Evolutionary conservation across 2,329 filamentous ascomycete genomes (phyloP).

Genomic region (Xylaria digitata): DNA sequence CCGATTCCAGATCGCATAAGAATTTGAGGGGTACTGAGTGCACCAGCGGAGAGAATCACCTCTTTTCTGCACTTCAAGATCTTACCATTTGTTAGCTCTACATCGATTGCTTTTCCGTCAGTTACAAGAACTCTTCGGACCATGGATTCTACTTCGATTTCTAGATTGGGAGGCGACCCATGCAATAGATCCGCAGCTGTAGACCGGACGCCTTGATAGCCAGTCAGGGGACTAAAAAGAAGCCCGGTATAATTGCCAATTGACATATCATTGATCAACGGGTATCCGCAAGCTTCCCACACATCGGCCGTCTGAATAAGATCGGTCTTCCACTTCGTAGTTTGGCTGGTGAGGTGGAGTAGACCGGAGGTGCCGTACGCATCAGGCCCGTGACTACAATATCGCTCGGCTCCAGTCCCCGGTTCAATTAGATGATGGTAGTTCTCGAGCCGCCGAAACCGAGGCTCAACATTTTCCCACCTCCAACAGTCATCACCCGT

Average conservation of each 20-base stretch:
- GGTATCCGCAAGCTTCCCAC: neutral
- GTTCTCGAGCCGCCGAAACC: slow-evolving; percentile 4
- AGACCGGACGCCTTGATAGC: neutral
- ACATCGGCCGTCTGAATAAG: neutral
- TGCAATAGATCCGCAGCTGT: neutral
- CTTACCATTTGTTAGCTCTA: neutral
- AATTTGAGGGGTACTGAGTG: neutral
- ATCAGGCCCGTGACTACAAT: neutral
- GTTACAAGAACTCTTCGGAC: neutral
- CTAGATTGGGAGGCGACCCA: neutral
- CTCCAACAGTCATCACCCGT: neutral
- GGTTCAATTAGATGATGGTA: neutral
- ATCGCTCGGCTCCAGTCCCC: neutral
- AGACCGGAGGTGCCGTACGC: neutral
- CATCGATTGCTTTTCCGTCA: neutral
- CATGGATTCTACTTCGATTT: neutral
- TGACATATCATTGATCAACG: neutral
- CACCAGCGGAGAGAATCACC: neutral
- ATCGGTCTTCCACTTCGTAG: neutral
- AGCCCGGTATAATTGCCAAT: neutral
- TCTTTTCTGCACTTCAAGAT: neutral
- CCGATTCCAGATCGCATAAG: slow-evolving; percentile 4
- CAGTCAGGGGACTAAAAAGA: neutral
- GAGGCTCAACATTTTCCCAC: slow-evolving; percentile 1
- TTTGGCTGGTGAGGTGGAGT: neutral